Evolutionary conservation across 768 basidiomycete species (phyloP).

Genomic region (Amanita jacksonii): DNA sequence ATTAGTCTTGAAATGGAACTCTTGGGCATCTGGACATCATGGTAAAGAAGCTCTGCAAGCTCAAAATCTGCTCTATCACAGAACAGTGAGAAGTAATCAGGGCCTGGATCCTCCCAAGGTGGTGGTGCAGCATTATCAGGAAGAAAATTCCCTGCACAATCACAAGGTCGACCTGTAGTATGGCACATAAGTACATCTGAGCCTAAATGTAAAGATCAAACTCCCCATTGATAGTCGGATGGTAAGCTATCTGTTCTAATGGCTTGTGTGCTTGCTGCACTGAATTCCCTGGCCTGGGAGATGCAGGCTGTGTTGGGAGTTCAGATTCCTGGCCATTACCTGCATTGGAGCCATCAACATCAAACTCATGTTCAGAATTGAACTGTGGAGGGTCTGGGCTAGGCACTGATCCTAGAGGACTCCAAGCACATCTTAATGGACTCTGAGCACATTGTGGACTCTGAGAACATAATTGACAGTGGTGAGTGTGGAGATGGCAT

Average conservation of each 20-base stretch:
- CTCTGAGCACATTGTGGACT: not conserved
- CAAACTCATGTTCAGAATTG: not conserved
- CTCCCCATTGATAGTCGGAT: slow-evolving; percentile 3
- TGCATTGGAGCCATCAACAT: not conserved
- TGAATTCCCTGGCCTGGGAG: not conserved
- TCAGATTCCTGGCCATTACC: not conserved
- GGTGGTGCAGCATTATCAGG: too few relatives aligned
- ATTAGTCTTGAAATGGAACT: not conserved
- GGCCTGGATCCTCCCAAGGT: too few relatives aligned
- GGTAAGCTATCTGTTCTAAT: not conserved
- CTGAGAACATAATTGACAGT: not conserved
- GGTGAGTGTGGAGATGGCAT: slow-evolving; percentile 1
- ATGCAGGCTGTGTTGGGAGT: not conserved
- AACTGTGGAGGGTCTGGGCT: not conserved
- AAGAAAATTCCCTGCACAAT: too few relatives aligned
- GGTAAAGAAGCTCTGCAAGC: slow-evolving; percentile 15
- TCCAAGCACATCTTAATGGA: not conserved
- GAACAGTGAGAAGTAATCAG: not conserved
- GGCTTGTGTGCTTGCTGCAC: not conserved
- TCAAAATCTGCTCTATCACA: slow-evolving; percentile 5
- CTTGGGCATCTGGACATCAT: slow-evolving; percentile 11
- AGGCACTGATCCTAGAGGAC: not conserved
- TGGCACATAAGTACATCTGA: not conserved
- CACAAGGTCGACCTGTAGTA: not conserved
- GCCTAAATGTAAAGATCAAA: not conserved